These are phyloP conservation scores for Colletotrichum camelliae DNA, from an alignment of 2,329 filamentous ascomycete species.

Conservation along the genomic window DNA sequence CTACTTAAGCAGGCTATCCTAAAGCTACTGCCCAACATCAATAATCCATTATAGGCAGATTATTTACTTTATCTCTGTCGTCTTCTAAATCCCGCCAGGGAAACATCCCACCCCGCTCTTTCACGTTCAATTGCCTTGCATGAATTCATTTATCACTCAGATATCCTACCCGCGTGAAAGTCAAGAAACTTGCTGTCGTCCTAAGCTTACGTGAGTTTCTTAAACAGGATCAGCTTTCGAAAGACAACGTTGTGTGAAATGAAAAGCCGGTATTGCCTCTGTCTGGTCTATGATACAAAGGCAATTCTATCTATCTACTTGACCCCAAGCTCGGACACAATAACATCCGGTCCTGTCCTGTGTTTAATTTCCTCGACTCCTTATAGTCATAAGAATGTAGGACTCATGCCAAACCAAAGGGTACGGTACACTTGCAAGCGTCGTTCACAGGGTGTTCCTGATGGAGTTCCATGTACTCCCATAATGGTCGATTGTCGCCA, in stretches of 20 bases:
- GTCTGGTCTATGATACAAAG: background rate
- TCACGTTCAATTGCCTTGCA: rapidly evolving
- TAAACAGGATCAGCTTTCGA: rapidly evolving
- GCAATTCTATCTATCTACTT: rapidly evolving
- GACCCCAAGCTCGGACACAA: background rate
- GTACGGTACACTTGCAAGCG: background rate
- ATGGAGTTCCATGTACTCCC: background rate
- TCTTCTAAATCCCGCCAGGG: background rate
- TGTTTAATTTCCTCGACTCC: rapidly evolving
- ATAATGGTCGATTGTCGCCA: background rate
- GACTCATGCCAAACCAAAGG: background rate
- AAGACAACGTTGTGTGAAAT: background rate
- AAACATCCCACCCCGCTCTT: rapidly evolving
- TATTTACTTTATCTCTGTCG: background rate
- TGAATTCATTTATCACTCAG: background rate
- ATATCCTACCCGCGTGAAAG: rapidly evolving
- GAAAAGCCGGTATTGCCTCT: background rate
- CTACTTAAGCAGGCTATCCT: background rate
- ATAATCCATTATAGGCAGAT: background rate
- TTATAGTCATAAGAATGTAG: background rate
- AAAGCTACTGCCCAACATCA: background rate
- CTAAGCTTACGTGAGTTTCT: rapidly evolving
- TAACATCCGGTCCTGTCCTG: rapidly evolving
- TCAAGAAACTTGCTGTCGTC: rapidly evolving
- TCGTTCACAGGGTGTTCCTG: rapidly evolving